Percentiles rank a stretch among this genome's conserved stretches.
Evolutionary conservation across 805 yeast species (phyloP).

Genomic region (Isabelozyma heimii): DNA sequence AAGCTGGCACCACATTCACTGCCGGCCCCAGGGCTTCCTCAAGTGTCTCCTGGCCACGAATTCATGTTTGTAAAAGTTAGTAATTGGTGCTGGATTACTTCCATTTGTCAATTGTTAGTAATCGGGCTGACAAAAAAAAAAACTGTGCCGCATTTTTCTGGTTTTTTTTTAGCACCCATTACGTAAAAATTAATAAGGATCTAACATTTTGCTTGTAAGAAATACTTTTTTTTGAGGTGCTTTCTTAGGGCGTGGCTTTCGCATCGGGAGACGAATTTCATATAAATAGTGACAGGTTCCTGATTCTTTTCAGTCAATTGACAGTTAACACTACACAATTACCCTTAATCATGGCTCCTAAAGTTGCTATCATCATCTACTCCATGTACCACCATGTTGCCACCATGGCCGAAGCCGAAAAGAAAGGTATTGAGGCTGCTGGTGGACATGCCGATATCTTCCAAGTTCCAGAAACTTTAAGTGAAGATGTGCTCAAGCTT

Average conservation of each 20-base stretch:
- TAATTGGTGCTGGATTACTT: no score
- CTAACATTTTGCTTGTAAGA: no score
- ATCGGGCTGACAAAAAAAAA: no score
- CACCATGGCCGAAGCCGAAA: conserved; percentile 61
- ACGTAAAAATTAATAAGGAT: background rate
- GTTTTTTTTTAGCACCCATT: background rate
- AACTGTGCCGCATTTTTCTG: no score
- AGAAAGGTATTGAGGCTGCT: conserved; percentile 66
- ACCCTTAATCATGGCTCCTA: conserved; percentile 25
- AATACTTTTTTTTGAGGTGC: no score
- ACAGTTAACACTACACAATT: background rate
- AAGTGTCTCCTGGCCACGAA: no score
- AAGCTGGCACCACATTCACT: no score
- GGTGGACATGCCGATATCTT: conserved; percentile 68
- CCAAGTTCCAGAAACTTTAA: conserved; percentile 74
- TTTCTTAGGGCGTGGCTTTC: no score
- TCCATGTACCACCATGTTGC: conserved; percentile 78
- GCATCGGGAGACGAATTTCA: no score
- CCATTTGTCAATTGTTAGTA: no score
- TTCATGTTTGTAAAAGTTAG: background rate
- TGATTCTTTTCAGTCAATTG: background rate
- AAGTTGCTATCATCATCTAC: conserved; percentile 50
- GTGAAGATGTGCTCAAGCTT: conserved; percentile 51
- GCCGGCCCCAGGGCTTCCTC: no score
- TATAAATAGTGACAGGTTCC: no score